Evolutionary conservation across 495 filamentous ascomycete species (phyloP).

Genomic region (Aspergillus avenaceus): DNA sequence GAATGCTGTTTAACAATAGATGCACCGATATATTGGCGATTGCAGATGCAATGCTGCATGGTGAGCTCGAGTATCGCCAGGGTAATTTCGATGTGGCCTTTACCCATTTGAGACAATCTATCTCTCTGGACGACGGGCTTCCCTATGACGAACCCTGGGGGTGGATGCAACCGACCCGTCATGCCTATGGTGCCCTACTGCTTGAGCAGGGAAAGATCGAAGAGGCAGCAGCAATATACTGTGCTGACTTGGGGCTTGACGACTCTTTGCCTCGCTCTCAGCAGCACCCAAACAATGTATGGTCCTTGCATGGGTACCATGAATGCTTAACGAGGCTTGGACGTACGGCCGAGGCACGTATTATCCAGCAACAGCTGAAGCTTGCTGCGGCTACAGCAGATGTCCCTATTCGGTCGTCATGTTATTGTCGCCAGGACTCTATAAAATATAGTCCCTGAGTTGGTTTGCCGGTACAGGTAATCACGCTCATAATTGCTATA

Average conservation of each 20-base stretch:
- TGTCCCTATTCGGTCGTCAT: slow-evolving; percentile 53
- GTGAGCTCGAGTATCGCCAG: slow-evolving; percentile 62
- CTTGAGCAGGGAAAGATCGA: slow-evolving; percentile 54
- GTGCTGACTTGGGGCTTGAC: slow-evolving; percentile 55
- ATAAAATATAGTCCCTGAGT: no score
- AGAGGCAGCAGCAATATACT: slow-evolving; percentile 50
- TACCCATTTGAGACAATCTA: slow-evolving; percentile 45
- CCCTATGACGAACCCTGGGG: slow-evolving; percentile 65
- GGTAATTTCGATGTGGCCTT: slow-evolving; percentile 54
- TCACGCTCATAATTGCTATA: no score
- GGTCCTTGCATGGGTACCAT: slow-evolving; percentile 59
- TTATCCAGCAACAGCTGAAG: slow-evolving; percentile 46
- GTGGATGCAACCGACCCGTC: slow-evolving; percentile 62
- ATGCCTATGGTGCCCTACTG: slow-evolving; percentile 58
- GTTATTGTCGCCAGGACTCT: slow-evolving; percentile 56
- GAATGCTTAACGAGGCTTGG: slow-evolving; percentile 54
- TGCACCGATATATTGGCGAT: slow-evolving; percentile 56
- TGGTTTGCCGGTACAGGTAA: no score
- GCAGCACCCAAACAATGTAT: slow-evolving; percentile 63
- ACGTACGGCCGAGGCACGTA: slow-evolving; percentile 40
- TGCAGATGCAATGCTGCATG: slow-evolving; percentile 60
- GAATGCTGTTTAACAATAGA: slow-evolving; percentile 64
- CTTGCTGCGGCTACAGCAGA: slow-evolving; percentile 50
- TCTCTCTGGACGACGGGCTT: slow-evolving; percentile 48
- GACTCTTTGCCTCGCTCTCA: slow-evolving; percentile 49